Evolutionary conservation across 805 yeast genomes (phyloP), one percentile per base, ranked within the genome.

Genomic region (Sungouiozyma intestinalis): DNA sequence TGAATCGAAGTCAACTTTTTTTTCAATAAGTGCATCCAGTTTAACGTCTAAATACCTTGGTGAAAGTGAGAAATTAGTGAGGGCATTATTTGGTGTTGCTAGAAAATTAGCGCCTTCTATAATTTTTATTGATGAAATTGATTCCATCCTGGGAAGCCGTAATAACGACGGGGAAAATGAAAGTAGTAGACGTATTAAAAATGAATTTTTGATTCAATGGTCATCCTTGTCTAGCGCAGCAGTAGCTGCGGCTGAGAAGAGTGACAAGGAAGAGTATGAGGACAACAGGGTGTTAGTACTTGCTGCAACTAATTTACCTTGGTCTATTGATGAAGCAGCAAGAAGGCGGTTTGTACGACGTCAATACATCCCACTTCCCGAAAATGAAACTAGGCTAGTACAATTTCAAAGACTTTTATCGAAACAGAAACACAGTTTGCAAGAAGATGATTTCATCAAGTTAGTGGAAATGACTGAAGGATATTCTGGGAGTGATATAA

Each of bases 301-400:
- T 34, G 97, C 96, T 0, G 97, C 97, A 1, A 90, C 97, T 0
- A 92, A 90, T 59, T 60, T 90, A 47, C 98, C 98, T 0, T 90
- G 98, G 98, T 82, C 86, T 2, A 87, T 85, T 46, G 98, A 90
- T 62, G 97, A 92, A 55, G 97, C 97, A 2, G 97, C 97, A 1
- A 70, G 97, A 54, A 74, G 97, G 59, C 71, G 97, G 48, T 90
- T 90, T 63, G 94, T 85, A 5, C 75, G 94, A 53, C 69, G 97
- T 40, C 94, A 85, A 55, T 88, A 92, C 62, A 88, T 92, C 42
- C 97, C 97, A 3, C 67, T 92, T 37, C 97, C 98, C 0, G 97
- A 88, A 57, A 73, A 68, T 18, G 88, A 81, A 50, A 86, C 97
- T 2, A 67, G 97, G 44, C 64, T 69, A 40, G 73, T 74, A 3